A percentile compares a stretch with the other conserved stretches of the same genome.
phyloP scores from a whole-genome alignment of 106 monocot species.

The Dioscorea dumetorum region DNA sequence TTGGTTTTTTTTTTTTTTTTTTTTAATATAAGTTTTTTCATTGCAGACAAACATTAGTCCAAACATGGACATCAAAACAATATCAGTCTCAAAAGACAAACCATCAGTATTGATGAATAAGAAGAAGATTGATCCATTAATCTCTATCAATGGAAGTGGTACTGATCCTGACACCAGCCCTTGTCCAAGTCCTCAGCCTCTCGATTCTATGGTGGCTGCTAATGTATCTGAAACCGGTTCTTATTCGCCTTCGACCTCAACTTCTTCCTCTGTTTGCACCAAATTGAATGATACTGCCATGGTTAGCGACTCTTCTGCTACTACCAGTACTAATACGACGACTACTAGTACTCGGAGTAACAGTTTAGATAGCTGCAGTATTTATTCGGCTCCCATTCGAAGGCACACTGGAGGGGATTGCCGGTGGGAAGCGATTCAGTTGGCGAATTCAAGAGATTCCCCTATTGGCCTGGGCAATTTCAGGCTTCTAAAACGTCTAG shows the following conservation, averaged over 20 bases:
- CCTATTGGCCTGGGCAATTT: constrained; percentile 29
- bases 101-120: too few relatives aligned
- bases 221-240: neutral
- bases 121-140: too few relatives aligned
- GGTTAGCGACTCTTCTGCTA: constrained; percentile 1
- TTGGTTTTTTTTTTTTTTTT: too few relatives aligned
- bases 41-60: too few relatives aligned
- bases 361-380: constrained; percentile 2
- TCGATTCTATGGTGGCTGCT: too few relatives aligned
- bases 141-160: too few relatives aligned
- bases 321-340: neutral
- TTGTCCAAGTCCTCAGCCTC: too few relatives aligned
- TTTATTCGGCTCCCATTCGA: constrained; percentile 2
- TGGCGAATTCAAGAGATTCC: constrained; percentile 17
- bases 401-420: constrained; percentile 38
- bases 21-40: too few relatives aligned
- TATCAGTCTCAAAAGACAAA: too few relatives aligned
- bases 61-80: too few relatives aligned
- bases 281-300: neutral
- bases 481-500: constrained; percentile 32
- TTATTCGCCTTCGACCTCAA: neutral
- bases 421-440: constrained; percentile 30
- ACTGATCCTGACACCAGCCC: too few relatives aligned
- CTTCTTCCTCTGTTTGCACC: neutral
- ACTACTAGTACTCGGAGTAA: neutral